Percentiles rank a stretch among this genome's conserved stretches.
These are phyloP conservation scores for Citrus glauca DNA, from an alignment of 345 rosid genomes.

Conservation along the genomic window DNA sequence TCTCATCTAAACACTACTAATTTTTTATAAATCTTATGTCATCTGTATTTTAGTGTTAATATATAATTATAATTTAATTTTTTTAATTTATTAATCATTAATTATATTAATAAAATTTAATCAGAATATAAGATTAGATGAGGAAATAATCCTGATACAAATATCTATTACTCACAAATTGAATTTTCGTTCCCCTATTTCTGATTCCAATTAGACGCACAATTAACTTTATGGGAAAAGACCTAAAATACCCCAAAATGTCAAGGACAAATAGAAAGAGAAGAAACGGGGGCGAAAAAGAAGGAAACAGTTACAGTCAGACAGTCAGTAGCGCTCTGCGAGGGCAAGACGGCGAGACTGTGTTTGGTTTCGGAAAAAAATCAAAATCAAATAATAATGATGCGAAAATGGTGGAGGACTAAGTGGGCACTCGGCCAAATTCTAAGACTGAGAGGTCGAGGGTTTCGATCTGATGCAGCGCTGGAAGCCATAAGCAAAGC, in stretches of 20 bases:
- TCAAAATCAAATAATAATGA: background rate
- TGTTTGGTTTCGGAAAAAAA: background rate
- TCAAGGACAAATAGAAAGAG: background rate
- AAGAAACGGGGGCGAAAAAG: background rate
- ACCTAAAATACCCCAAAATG: background rate
- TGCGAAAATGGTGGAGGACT: constrained; percentile 13
- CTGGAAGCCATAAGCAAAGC: constrained; percentile 62
- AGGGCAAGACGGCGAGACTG: background rate
- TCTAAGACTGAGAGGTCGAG: constrained; percentile 11
- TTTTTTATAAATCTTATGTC: too few relatives aligned
- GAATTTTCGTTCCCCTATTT: too few relatives aligned
- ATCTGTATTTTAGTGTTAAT: too few relatives aligned
- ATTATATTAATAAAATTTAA: too few relatives aligned
- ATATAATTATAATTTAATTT: too few relatives aligned
- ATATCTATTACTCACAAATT: too few relatives aligned
- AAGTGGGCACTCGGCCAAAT: background rate
- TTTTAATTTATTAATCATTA: too few relatives aligned
- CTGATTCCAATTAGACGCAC: too few relatives aligned
- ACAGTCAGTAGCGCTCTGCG: background rate
- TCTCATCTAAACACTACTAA: too few relatives aligned
- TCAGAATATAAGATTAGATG: too few relatives aligned
- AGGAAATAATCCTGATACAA: too few relatives aligned
- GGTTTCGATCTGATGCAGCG: constrained; percentile 82
- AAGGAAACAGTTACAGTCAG: background rate
- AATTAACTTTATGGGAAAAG: background rate